These are phyloP conservation scores for Mycena amicta DNA, from an alignment of 768 basidiomycete species.

Conservation along the genomic window DNA sequence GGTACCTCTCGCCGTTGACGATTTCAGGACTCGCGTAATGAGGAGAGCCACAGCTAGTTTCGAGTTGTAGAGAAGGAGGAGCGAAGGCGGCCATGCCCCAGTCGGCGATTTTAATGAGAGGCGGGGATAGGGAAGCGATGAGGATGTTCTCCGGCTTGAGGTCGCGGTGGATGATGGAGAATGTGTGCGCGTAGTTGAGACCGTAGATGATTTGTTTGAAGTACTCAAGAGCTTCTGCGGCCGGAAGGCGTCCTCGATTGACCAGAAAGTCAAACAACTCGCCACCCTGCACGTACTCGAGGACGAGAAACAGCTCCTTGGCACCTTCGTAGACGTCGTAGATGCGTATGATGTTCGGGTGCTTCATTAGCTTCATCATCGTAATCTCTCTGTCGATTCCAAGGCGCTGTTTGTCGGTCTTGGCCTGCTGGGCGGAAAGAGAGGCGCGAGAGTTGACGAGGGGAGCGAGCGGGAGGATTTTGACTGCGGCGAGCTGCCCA, in stretches of 20 bases:
- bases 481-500: constrained; percentile 92
- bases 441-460: constrained; percentile 74
- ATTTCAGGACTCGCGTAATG: constrained; percentile 98
- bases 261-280: constrained; percentile 97
- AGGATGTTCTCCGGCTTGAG: constrained; percentile 98
- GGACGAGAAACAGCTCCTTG: constrained; percentile 86
- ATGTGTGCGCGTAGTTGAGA: constrained; percentile 94
- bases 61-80: constrained; percentile 78
- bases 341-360: constrained; percentile 93
- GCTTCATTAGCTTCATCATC: constrained; percentile 99
- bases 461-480: constrained; percentile 87
- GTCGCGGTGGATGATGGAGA: constrained; percentile 97
- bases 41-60: constrained; percentile 95
- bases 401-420: constrained; percentile 79
- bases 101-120: constrained; percentile 93
- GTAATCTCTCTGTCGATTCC: constrained; percentile 94
- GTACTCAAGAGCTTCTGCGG: constrained; percentile 83
- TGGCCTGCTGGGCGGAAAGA: constrained; percentile 64
- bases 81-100: constrained; percentile 99
- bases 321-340: constrained; percentile 96
- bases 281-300: constrained; percentile 95
- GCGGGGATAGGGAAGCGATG: constrained; percentile 78
- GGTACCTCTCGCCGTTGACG: constrained; percentile 86
- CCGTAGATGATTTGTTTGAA: constrained; percentile 97
- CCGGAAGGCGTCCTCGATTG: constrained; percentile 78